Evolutionary conservation across 768 basidiomycete species (phyloP).

Genomic region (Dictyophora rubrovolvata): DNA sequence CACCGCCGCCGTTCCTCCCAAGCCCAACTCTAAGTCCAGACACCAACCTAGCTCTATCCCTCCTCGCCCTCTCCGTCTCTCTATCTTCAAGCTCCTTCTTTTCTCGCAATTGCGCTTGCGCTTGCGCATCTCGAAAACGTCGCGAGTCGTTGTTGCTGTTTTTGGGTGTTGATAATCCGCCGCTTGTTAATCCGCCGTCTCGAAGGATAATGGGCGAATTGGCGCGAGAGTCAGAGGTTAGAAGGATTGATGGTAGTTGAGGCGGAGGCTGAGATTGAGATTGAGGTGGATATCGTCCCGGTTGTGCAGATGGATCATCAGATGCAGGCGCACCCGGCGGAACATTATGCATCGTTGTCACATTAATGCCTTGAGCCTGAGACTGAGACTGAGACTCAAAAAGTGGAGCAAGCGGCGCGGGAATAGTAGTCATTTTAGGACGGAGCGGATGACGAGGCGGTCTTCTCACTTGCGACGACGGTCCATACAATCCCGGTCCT

Average conservation of each 20-base stretch:
- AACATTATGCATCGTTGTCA: neutral
- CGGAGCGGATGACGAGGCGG: neutral
- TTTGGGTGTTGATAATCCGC: no score
- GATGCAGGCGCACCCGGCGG: neutral
- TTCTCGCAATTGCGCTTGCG: neutral
- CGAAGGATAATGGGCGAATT: neutral
- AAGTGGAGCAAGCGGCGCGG: neutral
- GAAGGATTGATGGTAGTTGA: neutral
- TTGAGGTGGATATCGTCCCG: neutral
- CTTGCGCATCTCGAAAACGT: no score
- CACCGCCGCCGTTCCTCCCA: neutral
- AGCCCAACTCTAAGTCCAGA: neutral
- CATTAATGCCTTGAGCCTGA: neutral
- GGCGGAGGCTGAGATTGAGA: neutral
- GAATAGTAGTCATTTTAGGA: neutral
- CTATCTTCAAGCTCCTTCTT: neutral
- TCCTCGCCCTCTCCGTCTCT: neutral
- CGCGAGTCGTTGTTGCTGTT: no score
- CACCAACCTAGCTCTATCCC: neutral
- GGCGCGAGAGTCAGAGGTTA: neutral
- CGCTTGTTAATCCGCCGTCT: no score
- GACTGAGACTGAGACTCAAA: neutral
- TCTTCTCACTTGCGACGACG: neutral
- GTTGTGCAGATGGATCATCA: neutral
- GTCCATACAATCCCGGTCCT: neutral